Evolutionary conservation across 164 flowering plant species (phyloP), one percentile per base, ranked within the genome.

Genomic region (Piper longum): DNA sequence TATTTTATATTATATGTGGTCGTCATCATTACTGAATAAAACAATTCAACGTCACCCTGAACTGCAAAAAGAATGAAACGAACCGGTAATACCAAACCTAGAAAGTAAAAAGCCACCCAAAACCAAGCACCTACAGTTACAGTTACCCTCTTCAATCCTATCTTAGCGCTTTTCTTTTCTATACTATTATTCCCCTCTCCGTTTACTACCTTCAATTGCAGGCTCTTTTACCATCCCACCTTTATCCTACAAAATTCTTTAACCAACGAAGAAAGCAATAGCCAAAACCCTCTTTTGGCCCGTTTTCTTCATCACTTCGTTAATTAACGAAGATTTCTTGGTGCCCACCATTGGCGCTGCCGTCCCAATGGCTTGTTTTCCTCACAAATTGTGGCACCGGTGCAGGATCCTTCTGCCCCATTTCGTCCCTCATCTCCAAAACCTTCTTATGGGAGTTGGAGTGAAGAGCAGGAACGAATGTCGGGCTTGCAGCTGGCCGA

Each of bases 401-500:
- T 42, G 19, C 43, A 48, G 54, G 40, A 4, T 26, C 40, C 7
- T 57, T 63, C 18, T 79, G 73, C 2, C 16, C 67, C 6, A 6
- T 41, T 68, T 67, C 80, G 75, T 3, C 69, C 73, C 96, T 84
- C 95, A 88, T 95, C 77, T 90, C 95, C 18, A 85, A 58, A 0
- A 95, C 97, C 66, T 91, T 90, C 89, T 82, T 88, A 73, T 88
- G 96, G 8, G 97, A 87, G 67, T 85, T 85, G 55, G 97, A 91
- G 75, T 95, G 99, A 67, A 85, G 3, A 0, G 89, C 64, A 0
- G 97, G 83, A 4, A 80, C 78, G 54, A 84, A 93, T 0, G 96
- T 93, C 0, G 98, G 98, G 65, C 98, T 93, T 1, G 98, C 97
- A 0, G 96, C 97, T 2, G 98, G 98, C 9, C 98, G 81, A 73